Percentiles rank a stretch among this genome's conserved stretches.
Evolutionary conservation across 169 alveolate genomes (phyloP).

Genomic region (Plasmodium blacklocki): DNA sequence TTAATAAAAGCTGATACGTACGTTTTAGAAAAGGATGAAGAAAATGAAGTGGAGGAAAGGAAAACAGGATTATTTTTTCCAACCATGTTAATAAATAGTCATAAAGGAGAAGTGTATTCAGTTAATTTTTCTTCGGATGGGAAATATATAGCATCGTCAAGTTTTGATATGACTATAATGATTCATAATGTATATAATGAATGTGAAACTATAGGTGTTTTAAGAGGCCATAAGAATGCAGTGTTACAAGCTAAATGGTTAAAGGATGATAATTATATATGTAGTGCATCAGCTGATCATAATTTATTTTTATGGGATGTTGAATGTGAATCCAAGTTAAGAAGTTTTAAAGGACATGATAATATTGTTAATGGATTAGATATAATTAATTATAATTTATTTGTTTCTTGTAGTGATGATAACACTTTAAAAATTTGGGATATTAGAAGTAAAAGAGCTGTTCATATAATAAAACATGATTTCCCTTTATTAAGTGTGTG

Average conservation of each 20-base stretch:
- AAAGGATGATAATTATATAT: constrained; percentile 79
- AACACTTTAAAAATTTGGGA: constrained; percentile 90
- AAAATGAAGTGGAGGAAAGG: constrained; percentile 15
- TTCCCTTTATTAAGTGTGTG: constrained; percentile 87
- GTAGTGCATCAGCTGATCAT: constrained; percentile 90
- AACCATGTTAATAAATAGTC: constrained; percentile 86
- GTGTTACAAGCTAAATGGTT: constrained; percentile 89
- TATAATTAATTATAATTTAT: constrained; percentile 79
- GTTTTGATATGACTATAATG: constrained; percentile 83
- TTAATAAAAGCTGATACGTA: constrained; percentile 6
- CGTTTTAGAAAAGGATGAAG: background rate
- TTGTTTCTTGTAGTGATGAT: constrained; percentile 89
- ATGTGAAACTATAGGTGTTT: constrained; percentile 85
- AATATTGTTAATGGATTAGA: constrained; percentile 6
- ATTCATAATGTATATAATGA: constrained; percentile 89
- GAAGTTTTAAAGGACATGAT: constrained; percentile 80
- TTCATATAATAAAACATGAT: constrained; percentile 81
- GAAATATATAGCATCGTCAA: constrained; percentile 86
- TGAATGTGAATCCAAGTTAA: constrained; percentile 81
- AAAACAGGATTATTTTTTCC: constrained; percentile 77
- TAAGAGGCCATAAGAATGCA: constrained; percentile 91
- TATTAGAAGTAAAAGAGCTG: constrained; percentile 77
- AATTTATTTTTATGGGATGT: constrained; percentile 89
- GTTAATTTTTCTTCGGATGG: constrained; percentile 89
- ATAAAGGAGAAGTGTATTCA: constrained; percentile 88